A percentile compares a stretch with the other conserved stretches of the same genome.
Evolutionary conservation across 305 asterid genomes (phyloP).

Genomic region (Fraxinus baroniana): DNA sequence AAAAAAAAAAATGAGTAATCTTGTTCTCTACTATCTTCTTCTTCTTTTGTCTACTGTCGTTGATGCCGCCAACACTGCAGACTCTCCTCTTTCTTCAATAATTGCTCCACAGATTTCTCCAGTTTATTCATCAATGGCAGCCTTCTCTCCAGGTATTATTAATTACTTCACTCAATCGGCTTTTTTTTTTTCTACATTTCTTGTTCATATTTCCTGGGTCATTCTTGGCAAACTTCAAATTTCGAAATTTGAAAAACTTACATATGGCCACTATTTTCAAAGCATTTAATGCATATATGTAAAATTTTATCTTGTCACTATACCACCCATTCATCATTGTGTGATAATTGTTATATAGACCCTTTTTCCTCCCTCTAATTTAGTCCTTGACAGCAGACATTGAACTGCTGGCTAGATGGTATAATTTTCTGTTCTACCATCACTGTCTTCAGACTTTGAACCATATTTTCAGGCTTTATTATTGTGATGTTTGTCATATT

Average conservation of each 20-base stretch:
- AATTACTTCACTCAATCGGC: neutral
- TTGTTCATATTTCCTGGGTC: neutral
- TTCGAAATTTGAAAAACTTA: neutral
- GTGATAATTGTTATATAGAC: neutral
- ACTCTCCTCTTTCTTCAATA: constrained; percentile 28
- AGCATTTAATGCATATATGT: constrained; percentile 19
- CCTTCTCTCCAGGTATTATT: constrained; percentile 40
- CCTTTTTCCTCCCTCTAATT: neutral
- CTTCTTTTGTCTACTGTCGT: neutral
- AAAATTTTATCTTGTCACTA: neutral
- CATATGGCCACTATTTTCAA: constrained; percentile 17
- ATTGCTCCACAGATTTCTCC: constrained; percentile 27
- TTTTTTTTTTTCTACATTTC: neutral
- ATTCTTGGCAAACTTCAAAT: constrained; percentile 8
- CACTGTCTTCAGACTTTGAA: constrained; percentile 1
- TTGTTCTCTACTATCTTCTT: constrained; percentile 14
- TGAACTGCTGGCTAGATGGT: neutral
- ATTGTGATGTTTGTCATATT: neutral
- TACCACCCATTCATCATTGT: neutral
- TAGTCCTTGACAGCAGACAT: neutral
- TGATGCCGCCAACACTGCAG: constrained; percentile 17
- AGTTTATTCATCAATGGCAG: constrained; percentile 21
- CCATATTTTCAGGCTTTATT: neutral
- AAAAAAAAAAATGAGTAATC: neutral
- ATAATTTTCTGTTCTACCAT: neutral